Conservation (phyloP, 345 rosid species). For the Sonneratia alba region DNA sequence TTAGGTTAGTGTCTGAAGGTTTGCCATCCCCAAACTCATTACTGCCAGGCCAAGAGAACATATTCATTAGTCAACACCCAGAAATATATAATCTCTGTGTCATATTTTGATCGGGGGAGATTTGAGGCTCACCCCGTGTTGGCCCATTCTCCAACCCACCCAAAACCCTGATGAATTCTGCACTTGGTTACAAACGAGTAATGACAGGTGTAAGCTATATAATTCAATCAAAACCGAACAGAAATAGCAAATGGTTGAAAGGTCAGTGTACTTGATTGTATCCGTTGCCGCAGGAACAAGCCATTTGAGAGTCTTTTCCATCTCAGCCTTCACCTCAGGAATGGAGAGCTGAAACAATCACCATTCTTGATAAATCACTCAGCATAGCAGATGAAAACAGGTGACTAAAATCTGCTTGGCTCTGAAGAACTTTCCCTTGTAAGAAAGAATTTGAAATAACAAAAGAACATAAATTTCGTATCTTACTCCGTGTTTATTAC, state of each 20-base stretch:
- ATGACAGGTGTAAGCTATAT: not conserved
- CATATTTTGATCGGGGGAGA: not conserved
- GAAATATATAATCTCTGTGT: not conserved
- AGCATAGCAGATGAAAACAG: no score
- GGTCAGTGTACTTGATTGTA: constrained; percentile 62
- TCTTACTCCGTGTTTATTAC: no score
- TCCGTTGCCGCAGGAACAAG: constrained; percentile 71
- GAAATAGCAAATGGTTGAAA: not conserved
- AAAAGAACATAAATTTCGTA: not conserved
- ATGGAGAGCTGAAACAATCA: constrained; percentile 52
- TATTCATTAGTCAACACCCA: not conserved
- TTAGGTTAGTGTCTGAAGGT: constrained; percentile 23
- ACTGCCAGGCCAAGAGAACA: constrained; percentile 17
- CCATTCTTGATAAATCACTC: not conserved
- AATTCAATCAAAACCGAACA: not conserved
- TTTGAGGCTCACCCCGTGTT: constrained; percentile 41
- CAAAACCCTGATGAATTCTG: constrained; percentile 97
- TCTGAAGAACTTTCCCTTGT: not conserved
- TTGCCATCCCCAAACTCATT: constrained; percentile 20
- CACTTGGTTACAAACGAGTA: constrained; percentile 8
- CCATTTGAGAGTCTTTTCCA: constrained; percentile 89
- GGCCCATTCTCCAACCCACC: constrained; percentile 99
- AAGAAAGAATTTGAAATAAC: not conserved
- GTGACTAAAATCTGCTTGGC: no score
- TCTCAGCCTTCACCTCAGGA: constrained; percentile 68